Evolutionary conservation across 176 grass and related monocot species (phyloP).

Genomic region (Aegilops umbellulata): DNA sequence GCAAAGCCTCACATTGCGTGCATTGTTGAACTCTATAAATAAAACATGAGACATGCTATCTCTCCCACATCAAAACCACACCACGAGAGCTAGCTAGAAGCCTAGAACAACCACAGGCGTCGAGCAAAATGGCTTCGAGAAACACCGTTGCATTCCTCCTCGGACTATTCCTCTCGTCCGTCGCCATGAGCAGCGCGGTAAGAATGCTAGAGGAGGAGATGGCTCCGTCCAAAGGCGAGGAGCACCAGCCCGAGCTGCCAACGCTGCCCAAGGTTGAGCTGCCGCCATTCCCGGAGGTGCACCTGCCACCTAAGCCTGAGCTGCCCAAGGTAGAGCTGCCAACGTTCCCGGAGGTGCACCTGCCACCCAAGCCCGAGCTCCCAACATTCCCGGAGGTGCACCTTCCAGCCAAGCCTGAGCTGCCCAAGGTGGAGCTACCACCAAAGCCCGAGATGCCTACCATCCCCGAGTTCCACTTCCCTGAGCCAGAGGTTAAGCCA

Average conservation of each 20-base stretch:
- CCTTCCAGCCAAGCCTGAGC: too few relatives aligned
- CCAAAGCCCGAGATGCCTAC: too few relatives aligned
- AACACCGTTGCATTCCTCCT: background rate
- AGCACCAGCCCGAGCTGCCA: background rate
- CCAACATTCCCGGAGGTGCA: background rate
- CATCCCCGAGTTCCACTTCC: too few relatives aligned
- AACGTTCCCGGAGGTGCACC: background rate
- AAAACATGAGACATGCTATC: background rate
- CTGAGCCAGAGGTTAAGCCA: too few relatives aligned
- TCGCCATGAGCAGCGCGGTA: background rate
- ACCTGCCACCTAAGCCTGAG: background rate
- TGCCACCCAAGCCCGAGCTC: background rate
- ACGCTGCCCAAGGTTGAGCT: background rate
- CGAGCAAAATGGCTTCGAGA: background rate
- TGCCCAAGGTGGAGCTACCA: background rate
- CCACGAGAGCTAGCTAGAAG: background rate
- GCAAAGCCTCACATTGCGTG: background rate
- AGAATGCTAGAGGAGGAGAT: constrained; percentile 5
- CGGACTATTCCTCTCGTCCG: background rate
- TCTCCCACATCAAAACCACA: background rate
- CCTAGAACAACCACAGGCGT: background rate
- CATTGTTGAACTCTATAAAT: background rate
- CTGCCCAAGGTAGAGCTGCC: background rate
- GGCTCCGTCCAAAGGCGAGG: background rate
- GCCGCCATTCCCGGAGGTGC: background rate